Base-by-base conservation (phyloP, 148 eudicot species). In the Polygonum aviculare region DNA sequence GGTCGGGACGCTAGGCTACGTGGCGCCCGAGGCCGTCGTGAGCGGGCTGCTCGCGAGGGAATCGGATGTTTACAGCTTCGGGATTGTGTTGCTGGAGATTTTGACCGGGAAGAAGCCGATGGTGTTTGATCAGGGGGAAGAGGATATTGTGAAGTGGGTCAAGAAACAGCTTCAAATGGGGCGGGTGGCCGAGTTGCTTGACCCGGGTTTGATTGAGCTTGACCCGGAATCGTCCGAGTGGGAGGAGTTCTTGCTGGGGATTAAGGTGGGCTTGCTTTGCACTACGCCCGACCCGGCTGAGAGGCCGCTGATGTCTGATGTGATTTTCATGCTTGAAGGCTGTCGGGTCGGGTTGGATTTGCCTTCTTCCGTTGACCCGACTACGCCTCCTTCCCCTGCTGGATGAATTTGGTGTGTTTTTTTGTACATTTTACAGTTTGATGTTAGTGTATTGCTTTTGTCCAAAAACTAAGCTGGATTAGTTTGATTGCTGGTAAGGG, bases 201-300 rank as follows among this genome's bases (percentile, higher is more conserved):
- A 89, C 71, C 93, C 90, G 22, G 92, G 96, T 16, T 79, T 89
- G 77, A 83, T 91, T 2, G 96, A 91, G 83, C 87, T 91, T 1
- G 96, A 89, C 74, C 96, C 96, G 2, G 96, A 91, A 74, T 91
- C 96, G 36, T 87, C 96, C 0, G 96, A 91, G 60, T 91, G 96
- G 92, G 96, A 91, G 75, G 96, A 91, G 83, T 89, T 89, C 63
- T 83, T 91, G 83, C 69, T 91, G 41, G 96, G 91, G 10, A 77
- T 91, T 16, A 91, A 91, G 81, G 93, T 91, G 2, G 96, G 89
- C 0, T 74, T 91, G 76, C 84, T 91, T 1, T 91, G 96, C 79
- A 89, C 96, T 22, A 82, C 87, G 48, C 80, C 89, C 0, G 93
- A 91, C 55, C 88, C 93, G 12, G 2, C 48, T 8, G 94, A 88